These are phyloP conservation scores for Phytophthora fragariae DNA, from an alignment of 352 stramenopile species.

Conservation along the genomic window DNA sequence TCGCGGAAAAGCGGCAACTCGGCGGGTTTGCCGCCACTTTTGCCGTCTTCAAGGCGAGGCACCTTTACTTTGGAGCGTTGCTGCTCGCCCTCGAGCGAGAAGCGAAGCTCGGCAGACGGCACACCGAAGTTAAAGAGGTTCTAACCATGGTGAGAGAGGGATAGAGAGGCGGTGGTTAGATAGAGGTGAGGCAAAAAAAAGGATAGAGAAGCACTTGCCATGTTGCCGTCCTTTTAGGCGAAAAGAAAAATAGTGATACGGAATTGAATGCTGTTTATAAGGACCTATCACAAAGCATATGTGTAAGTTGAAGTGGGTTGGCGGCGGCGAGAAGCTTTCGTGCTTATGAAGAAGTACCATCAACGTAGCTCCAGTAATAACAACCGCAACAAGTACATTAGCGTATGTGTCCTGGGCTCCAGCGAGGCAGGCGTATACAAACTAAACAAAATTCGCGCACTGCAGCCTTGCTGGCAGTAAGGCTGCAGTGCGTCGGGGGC, in stretches of 20 bases:
- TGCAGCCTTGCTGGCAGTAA: slow-evolving; percentile 21
- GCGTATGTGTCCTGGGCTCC: neutral
- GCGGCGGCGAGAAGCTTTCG: too few relatives aligned
- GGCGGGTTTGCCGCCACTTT: slow-evolving; percentile 39
- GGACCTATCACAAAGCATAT: neutral
- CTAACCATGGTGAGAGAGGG: slow-evolving; percentile 22
- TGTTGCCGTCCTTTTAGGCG: neutral
- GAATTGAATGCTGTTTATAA: neutral
- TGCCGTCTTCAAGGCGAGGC: slow-evolving; percentile 28
- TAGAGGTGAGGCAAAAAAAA: neutral
- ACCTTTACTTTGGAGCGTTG: slow-evolving; percentile 34
- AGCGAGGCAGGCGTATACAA: slow-evolving; percentile 24
- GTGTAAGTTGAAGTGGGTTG: neutral
- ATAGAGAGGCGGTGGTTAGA: neutral
- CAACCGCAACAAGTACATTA: neutral
- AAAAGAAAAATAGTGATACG: neutral
- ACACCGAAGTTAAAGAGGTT: slow-evolving; percentile 67
- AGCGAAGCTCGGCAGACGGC: slow-evolving; percentile 46
- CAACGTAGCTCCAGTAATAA: neutral
- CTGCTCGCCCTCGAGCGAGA: slow-evolving; percentile 45
- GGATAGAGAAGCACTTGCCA: neutral
- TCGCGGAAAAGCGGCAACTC: slow-evolving; percentile 63
- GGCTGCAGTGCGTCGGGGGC: too few relatives aligned
- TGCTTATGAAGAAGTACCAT: too few relatives aligned
- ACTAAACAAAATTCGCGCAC: slow-evolving; percentile 36